Evolutionary conservation across 2,329 filamentous ascomycete genomes (phyloP).

Genomic region (Cladosporium sp.): DNA sequence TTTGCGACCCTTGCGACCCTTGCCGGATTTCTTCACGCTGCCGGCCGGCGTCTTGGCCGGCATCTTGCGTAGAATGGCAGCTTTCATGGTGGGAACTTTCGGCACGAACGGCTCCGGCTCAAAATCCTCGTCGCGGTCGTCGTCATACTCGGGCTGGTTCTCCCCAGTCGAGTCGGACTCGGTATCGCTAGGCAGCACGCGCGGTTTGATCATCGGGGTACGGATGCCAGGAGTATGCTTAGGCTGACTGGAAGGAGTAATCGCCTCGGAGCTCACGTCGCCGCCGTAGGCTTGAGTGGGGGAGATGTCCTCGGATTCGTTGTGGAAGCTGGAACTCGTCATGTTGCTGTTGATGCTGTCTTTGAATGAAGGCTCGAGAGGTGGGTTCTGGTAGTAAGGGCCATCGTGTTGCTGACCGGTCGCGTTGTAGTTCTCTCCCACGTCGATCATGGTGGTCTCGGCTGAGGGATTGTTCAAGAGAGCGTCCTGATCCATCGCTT

Average conservation of each 20-base stretch:
- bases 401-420: background rate
- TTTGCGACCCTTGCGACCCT: background rate
- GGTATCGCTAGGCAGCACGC: no score
- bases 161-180: background rate
- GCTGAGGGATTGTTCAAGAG: background rate
- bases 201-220: no score
- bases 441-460: background rate
- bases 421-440: background rate
- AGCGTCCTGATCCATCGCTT: background rate
- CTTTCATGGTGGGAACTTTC: background rate
- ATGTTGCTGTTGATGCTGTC: background rate
- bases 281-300: background rate
- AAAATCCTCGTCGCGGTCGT: background rate
- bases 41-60: background rate
- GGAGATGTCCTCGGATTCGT: background rate
- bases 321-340: background rate
- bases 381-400: slow-evolving; percentile 1
- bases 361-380: background rate
- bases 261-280: background rate
- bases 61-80: background rate
- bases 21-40: no score
- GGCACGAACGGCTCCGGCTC: background rate
- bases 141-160: background rate
- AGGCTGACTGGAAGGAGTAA: background rate
- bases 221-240: background rate